A percentile compares a stretch with the other conserved stretches of the same genome.
Conservation (phyloP, 352 stramenopile genomes). For the Phytophthora kernoviae region DNA sequence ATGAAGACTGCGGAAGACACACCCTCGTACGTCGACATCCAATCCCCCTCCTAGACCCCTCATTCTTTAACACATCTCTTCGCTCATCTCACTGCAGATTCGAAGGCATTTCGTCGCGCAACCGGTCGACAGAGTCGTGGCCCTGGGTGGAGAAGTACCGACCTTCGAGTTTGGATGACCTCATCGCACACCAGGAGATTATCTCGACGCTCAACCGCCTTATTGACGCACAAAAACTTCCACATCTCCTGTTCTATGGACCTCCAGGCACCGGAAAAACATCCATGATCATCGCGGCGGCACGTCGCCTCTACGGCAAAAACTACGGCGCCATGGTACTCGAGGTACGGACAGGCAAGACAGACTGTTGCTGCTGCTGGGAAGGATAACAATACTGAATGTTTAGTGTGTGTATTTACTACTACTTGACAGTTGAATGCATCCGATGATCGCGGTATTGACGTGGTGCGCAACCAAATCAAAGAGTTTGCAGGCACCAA, state of each 20-base stretch:
- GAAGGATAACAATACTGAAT: not conserved
- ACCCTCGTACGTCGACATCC: slow-evolving; percentile 24
- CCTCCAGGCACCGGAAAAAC: slow-evolving; percentile 97
- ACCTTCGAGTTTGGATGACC: slow-evolving; percentile 92
- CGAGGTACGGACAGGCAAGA: slow-evolving; percentile 46
- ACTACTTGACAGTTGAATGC: slow-evolving; percentile 91
- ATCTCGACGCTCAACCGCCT: slow-evolving; percentile 95
- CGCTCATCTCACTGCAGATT: slow-evolving; percentile 40
- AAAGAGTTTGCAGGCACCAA: slow-evolving; percentile 98
- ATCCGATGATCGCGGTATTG: slow-evolving; percentile 96
- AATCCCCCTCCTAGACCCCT: not conserved
- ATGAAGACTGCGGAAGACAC: slow-evolving; percentile 67
- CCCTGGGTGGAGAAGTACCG: slow-evolving; percentile 99
- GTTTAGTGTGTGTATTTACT: not conserved
- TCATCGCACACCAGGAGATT: slow-evolving; percentile 98
- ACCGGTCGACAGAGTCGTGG: slow-evolving; percentile 86
- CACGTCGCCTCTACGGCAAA: slow-evolving; percentile 95
- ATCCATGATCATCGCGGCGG: slow-evolving; percentile 96
- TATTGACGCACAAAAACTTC: slow-evolving; percentile 96
- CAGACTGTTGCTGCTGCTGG: not conserved
- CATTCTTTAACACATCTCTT: not conserved
- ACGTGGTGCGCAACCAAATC: slow-evolving; percentile 98
- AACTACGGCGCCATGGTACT: slow-evolving; percentile 95
- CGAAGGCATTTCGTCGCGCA: slow-evolving; percentile 83
- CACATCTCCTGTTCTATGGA: slow-evolving; percentile 97